Evolutionary conservation across 805 yeast genomes (phyloP).

Genomic region (Schwanniomyces occidentalis): DNA sequence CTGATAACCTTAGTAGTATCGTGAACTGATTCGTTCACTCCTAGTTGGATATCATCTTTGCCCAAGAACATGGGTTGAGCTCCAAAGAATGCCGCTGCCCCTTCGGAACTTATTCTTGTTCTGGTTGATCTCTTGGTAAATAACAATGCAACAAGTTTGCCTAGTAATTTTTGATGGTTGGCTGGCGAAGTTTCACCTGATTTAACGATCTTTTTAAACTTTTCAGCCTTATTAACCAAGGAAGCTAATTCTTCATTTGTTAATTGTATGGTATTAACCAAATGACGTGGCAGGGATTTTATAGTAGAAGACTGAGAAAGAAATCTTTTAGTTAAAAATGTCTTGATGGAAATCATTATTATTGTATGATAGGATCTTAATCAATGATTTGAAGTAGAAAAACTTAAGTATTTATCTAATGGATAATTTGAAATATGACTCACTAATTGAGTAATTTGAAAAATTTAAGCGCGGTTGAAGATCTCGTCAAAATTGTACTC

Average conservation of each 20-base stretch:
- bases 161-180: conserved; percentile 58
- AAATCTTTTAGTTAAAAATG: conserved; percentile 10
- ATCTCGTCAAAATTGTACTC: no score
- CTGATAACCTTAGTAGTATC: conserved; percentile 89
- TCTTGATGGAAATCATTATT: conserved; percentile 9
- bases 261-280: conserved; percentile 80
- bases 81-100: conserved; percentile 90
- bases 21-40: conserved; percentile 87
- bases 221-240: conserved; percentile 71
- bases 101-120: conserved; percentile 92
- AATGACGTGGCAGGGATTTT: conserved; percentile 56
- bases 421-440: conserved; percentile 5
- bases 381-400: conserved; percentile 1
- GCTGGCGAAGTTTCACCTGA: conserved; percentile 42
- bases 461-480: conserved; percentile 12
- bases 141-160: conserved; percentile 78
- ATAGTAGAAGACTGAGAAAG: conserved; percentile 9
- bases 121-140: conserved; percentile 94
- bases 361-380: conserved; percentile 4
- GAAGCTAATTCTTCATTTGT: conserved; percentile 67
- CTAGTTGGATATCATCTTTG: conserved; percentile 93
- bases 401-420: conserved; percentile 9
- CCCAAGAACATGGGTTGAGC: conserved; percentile 97
- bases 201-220: conserved; percentile 64
- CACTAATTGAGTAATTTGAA: conserved; percentile 12